These are phyloP conservation scores for Amylostereum areolatum DNA, from an alignment of 1,284 basidiomycete genomes.

Conservation along the genomic window DNA sequence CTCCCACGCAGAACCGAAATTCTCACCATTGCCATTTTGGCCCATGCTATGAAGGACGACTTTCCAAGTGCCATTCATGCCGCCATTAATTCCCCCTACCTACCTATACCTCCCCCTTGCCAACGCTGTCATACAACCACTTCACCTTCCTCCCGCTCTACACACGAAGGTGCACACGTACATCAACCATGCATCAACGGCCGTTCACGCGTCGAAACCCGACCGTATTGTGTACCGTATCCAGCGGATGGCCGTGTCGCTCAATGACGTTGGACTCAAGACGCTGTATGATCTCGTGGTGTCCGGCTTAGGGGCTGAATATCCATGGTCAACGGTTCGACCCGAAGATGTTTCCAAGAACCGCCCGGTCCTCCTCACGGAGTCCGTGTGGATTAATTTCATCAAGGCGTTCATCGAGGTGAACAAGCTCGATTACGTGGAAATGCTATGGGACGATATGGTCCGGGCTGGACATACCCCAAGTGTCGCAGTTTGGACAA, in stretches of 20 bases:
- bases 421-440: slow-evolving; percentile 47
- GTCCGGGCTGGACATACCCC: slow-evolving; percentile 39
- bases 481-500: slow-evolving; percentile 53
- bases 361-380: slow-evolving; percentile 44
- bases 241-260: slow-evolving; percentile 31
- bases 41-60: slow-evolving; percentile 48
- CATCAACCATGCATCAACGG: slow-evolving; percentile 38
- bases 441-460: slow-evolving; percentile 61
- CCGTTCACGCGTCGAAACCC: slow-evolving; percentile 45
- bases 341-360: slow-evolving; percentile 25
- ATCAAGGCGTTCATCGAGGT: slow-evolving; percentile 53
- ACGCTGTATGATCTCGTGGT: slow-evolving; percentile 44
- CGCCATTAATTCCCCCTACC: slow-evolving; percentile 32
- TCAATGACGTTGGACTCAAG: slow-evolving; percentile 28
- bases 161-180: slow-evolving; percentile 35
- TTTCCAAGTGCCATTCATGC: slow-evolving; percentile 46
- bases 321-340: slow-evolving; percentile 40
- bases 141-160: slow-evolving; percentile 28
- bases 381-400: slow-evolving; percentile 56
- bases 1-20: slow-evolving; percentile 23
- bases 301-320: slow-evolving; percentile 40
- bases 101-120: slow-evolving; percentile 28
- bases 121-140: slow-evolving; percentile 29
- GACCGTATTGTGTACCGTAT: slow-evolving; percentile 45
- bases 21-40: slow-evolving; percentile 48